phyloP scores from a whole-genome alignment of 495 filamentous ascomycete species.

The Astrocystis sublimbata region DNA sequence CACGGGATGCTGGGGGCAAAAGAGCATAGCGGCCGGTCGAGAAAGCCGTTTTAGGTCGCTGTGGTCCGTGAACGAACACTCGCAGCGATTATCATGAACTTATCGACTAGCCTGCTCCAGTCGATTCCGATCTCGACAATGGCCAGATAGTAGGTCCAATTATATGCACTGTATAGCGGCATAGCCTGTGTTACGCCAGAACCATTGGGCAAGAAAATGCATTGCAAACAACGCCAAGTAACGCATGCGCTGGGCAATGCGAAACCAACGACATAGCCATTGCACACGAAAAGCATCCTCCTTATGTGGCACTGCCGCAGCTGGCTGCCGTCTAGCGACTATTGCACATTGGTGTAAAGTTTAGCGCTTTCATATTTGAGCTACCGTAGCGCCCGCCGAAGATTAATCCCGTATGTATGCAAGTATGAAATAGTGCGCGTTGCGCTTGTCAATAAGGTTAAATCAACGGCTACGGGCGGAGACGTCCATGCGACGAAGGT shows the following conservation, averaged over 20 bases:
- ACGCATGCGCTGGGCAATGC: slow-evolving; percentile 2
- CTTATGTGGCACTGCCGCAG: background rate
- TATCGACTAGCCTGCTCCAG: no score
- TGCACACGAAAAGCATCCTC: background rate
- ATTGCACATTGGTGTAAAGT: no score
- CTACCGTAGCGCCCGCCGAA: background rate
- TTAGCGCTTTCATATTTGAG: no score
- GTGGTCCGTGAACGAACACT: background rate
- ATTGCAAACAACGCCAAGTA: background rate
- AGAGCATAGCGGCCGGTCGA: background rate
- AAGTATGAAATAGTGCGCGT: background rate
- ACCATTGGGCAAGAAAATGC: background rate
- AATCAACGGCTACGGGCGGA: background rate
- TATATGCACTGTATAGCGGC: background rate
- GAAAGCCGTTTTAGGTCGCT: slow-evolving; percentile 7
- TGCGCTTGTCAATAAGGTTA: background rate
- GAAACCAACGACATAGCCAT: no score
- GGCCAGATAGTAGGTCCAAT: no score
- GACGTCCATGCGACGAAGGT: no score
- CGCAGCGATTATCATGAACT: background rate
- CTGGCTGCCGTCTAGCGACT: background rate
- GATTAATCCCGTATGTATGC: no score
- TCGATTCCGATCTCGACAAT: background rate
- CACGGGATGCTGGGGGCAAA: slow-evolving; percentile 2
- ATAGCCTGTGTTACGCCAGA: background rate